Conservation (phyloP, 1,284 basidiomycete genomes). For the Macrocystidia cucumis region DNA sequence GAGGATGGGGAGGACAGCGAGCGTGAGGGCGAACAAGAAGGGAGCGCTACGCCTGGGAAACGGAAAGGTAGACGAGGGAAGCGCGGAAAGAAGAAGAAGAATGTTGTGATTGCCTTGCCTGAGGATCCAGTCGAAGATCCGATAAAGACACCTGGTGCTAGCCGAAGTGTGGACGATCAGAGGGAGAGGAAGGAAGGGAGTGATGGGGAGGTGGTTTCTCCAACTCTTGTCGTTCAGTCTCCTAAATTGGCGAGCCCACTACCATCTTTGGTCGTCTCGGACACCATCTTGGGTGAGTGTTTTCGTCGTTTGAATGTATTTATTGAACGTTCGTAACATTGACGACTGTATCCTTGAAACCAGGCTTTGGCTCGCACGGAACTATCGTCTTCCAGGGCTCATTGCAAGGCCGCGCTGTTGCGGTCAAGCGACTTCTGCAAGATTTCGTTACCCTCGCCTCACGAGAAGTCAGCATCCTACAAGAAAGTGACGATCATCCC, state of each 20-base stretch:
- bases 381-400: constrained; percentile 94
- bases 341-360: not conserved
- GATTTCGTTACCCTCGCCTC: constrained; percentile 95
- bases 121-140: constrained; percentile 13
- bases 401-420: constrained; percentile 92
- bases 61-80: constrained; percentile 35
- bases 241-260: constrained; percentile 18
- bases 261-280: constrained; percentile 59
- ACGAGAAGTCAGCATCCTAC: constrained; percentile 90
- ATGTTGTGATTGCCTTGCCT: constrained; percentile 13
- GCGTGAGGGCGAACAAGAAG: constrained; percentile 27
- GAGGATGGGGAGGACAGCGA: constrained; percentile 57
- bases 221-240: constrained; percentile 20
- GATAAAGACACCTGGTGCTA: too few species aligned
- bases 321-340: not conserved
- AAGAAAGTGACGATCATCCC: constrained; percentile 96
- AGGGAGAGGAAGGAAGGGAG: constrained; percentile 7
- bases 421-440: constrained; percentile 91
- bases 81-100: constrained; percentile 38
- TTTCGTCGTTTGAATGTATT: not conserved
- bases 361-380: constrained; percentile 94
- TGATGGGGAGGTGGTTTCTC: constrained; percentile 8
- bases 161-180: constrained; percentile 7
- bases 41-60: constrained; percentile 39
- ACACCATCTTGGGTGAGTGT: constrained; percentile 66